Evolutionary conservation across 805 yeast genomes (phyloP), one percentile per base, ranked within the genome.

Genomic region (Ogataea polymorpha): DNA sequence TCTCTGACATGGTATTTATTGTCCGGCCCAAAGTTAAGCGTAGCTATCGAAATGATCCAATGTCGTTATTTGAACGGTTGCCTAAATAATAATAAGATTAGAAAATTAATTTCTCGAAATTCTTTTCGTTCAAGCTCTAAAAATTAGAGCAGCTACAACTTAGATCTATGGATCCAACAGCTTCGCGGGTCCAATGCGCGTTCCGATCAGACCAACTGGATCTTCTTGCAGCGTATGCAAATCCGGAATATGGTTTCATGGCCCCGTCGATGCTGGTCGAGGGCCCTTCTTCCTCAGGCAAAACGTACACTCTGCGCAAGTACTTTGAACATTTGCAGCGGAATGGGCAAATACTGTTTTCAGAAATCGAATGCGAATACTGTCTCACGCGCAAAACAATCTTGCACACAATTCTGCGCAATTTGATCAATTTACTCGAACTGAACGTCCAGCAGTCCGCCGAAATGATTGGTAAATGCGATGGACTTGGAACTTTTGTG

Each of bases 231-330:
- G 54, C 69, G 0, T 71, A 65, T 37, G 39, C 75, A 1, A 53
- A 63, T 6, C 54, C 54, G 8, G 61, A 64, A 14, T 20, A 51
- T 1, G 49, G 42, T 3, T 24, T 54, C 2, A 61, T 65, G 57
- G 59, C 63, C 0, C 67, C 73, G 1, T 54, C 67, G 6, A 33
- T 75, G 9, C 53, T 72, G 2, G 63, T 75, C 3, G 77, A 74
- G 50, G 81, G 82, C 0, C 66, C 69, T 42, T 61, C 67, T 38
- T 66, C 79, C 1, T 60, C 72, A 13, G 82, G 82, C 0, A 76
- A 76, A 49, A 58, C 78, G 2, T 59, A 57, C 39, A 62, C 68
- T 1, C 56, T 75, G 5, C 47, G 44, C 2, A 41, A 50, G 13
- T 71, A 61, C 43, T 51, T 74, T 12, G 35, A 60, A 6, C 41